Evolutionary conservation across 2,329 filamentous ascomycete species (phyloP).

Genomic region (Aspergillus flavus): DNA sequence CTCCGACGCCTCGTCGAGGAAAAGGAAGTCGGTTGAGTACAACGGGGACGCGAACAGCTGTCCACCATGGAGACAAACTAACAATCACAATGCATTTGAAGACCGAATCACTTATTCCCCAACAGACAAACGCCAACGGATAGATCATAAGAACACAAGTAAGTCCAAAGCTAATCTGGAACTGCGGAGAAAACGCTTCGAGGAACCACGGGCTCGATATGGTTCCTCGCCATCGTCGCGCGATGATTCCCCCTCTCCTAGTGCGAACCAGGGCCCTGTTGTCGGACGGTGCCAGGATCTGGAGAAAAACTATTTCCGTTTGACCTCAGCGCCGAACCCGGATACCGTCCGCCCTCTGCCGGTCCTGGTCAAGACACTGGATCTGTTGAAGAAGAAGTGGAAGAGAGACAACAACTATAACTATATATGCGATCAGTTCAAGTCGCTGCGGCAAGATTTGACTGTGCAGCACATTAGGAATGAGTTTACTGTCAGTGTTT

Average conservation of each 20-base stretch:
- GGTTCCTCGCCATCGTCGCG: constrained; percentile 44
- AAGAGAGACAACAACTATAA: constrained; percentile 88
- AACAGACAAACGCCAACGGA: constrained; percentile 54
- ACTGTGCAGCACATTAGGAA: constrained; percentile 97
- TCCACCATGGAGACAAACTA: constrained; percentile 77
- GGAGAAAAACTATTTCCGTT: constrained; percentile 92
- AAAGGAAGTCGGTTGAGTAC: constrained; percentile 77
- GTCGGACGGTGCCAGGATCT: constrained; percentile 81
- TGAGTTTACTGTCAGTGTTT: constrained; percentile 93
- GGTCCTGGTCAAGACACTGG: constrained; percentile 80
- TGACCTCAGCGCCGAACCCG: constrained; percentile 86
- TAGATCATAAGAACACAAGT: constrained; percentile 65
- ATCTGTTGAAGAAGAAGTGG: constrained; percentile 93
- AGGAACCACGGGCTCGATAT: constrained; percentile 53
- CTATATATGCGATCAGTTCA: constrained; percentile 99
- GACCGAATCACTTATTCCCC: constrained; percentile 71
- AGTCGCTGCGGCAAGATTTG: constrained; percentile 95
- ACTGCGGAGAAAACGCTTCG: constrained; percentile 86
- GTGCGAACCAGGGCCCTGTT: constrained; percentile 65
- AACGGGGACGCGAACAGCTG: constrained; percentile 55
- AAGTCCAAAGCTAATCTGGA: constrained; percentile 88
- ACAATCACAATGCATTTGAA: constrained; percentile 63
- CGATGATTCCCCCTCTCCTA: constrained; percentile 52
- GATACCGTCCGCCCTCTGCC: constrained; percentile 83
- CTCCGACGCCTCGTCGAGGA: constrained; percentile 57